Percentiles rank a stretch among this genome's conserved stretches.
Evolutionary conservation across 75 land plant genomes (phyloP).

Genomic region (Isoetes taiwanensis): DNA sequence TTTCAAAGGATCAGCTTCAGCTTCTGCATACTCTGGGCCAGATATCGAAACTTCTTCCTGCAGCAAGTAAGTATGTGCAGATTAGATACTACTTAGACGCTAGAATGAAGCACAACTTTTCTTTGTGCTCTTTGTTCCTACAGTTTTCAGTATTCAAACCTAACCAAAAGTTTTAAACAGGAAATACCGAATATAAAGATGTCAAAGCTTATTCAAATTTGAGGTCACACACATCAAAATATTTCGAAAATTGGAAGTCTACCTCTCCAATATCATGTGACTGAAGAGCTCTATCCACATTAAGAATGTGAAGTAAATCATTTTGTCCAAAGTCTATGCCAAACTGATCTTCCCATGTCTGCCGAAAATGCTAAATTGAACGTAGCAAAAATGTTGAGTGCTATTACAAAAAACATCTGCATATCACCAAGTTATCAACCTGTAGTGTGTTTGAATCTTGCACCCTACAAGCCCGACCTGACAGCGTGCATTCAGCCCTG

Average conservation of each 20-base stretch:
- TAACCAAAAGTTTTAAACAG: not conserved
- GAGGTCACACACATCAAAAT: not conserved
- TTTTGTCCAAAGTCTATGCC: slow-evolving; percentile 35
- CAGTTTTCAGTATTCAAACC: not conserved
- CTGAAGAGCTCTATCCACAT: slow-evolving; percentile 56
- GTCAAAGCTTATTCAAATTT: not conserved
- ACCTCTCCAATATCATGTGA: slow-evolving; percentile 77
- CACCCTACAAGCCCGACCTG: too few species aligned
- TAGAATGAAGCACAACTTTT: not conserved
- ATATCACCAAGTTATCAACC: too few species aligned
- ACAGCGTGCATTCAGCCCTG: too few species aligned
- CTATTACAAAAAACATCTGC: too few species aligned
- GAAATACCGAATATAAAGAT: not conserved
- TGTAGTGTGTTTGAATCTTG: too few species aligned
- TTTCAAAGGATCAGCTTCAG: slow-evolving; percentile 71
- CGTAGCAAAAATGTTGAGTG: too few species aligned
- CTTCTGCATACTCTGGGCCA: slow-evolving; percentile 46
- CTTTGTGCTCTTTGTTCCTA: not conserved
- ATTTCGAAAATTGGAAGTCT: not conserved
- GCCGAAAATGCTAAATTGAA: too few species aligned
- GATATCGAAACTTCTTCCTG: slow-evolving; percentile 70
- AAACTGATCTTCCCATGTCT: slow-evolving; percentile 60
- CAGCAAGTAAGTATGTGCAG: slow-evolving; percentile 1
- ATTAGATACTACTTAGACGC: not conserved
- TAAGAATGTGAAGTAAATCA: slow-evolving; percentile 35